Evolutionary conservation across 306 rosid species (phyloP).

Genomic region (Castanospermum australe): DNA sequence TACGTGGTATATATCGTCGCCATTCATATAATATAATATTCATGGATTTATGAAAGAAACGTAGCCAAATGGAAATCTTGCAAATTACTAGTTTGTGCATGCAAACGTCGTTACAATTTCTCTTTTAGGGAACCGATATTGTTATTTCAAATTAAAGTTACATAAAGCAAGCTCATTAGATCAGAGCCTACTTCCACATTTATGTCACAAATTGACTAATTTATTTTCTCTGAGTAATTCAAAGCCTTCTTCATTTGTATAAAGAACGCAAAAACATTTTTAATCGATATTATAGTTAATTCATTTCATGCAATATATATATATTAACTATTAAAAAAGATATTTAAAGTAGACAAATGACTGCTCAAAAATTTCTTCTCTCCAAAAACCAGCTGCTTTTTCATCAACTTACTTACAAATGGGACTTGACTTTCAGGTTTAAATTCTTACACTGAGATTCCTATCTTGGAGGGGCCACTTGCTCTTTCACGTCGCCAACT

Average conservation of each 20-base stretch:
- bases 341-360: too few relatives aligned
- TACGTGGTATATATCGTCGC: not conserved
- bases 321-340: too few relatives aligned
- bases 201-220: too few relatives aligned
- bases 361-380: too few relatives aligned
- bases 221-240: too few relatives aligned
- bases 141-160: conserved; percentile 1
- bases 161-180: too few relatives aligned
- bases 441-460: not conserved
- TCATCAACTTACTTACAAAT: not conserved
- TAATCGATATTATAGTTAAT: too few relatives aligned
- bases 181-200: too few relatives aligned
- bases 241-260: too few relatives aligned
- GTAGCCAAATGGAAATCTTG: not conserved
- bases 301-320: too few relatives aligned
- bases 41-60: not conserved
- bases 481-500: not conserved
- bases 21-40: not conserved
- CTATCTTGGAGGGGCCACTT: conserved; percentile 29
- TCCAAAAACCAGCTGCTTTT: not conserved
- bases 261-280: too few relatives aligned
- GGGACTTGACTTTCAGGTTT: not conserved
- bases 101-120: conserved; percentile 13
- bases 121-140: conserved; percentile 1
- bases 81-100: not conserved